Conservation (phyloP, 352 stramenopile species). For the Phytopythium ostracodes region DNA sequence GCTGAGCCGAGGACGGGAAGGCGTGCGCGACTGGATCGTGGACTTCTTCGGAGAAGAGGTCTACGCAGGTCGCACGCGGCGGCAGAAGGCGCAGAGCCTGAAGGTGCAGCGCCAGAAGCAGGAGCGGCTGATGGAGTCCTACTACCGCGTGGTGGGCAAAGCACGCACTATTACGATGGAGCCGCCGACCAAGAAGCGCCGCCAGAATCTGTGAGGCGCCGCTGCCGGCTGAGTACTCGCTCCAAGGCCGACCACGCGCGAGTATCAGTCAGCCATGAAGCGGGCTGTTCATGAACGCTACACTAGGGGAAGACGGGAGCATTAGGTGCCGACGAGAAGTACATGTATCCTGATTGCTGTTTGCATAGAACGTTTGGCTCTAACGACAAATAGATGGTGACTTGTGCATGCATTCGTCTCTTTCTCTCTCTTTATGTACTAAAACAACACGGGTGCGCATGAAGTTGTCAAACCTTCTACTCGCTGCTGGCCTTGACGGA, state of each 20-base stretch:
- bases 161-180: slow-evolving; percentile 22
- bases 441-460: neutral
- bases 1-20: slow-evolving; percentile 66
- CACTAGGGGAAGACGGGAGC: neutral
- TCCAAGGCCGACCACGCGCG: neutral
- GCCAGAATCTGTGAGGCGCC: slow-evolving; percentile 4
- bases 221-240: neutral
- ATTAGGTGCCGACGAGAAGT: neutral
- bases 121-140: slow-evolving; percentile 66
- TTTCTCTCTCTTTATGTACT: neutral
- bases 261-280: no score
- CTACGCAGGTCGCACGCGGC: slow-evolving; percentile 58
- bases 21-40: slow-evolving; percentile 68
- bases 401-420: neutral
- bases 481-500: slow-evolving; percentile 26
- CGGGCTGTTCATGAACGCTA: neutral
- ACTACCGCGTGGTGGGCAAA: slow-evolving; percentile 72
- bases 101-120: slow-evolving; percentile 26
- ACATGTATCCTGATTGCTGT: slow-evolving; percentile 2
- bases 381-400: neutral
- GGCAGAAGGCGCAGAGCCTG: slow-evolving; percentile 44
- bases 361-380: neutral
- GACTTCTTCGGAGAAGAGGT: slow-evolving; percentile 67
- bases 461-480: no score
- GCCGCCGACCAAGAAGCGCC: slow-evolving; percentile 12